Evolutionary conservation across 495 filamentous ascomycete species (phyloP), one percentile per base, ranked within the genome.

Genomic region (Coniosporium apollinis): DNA sequence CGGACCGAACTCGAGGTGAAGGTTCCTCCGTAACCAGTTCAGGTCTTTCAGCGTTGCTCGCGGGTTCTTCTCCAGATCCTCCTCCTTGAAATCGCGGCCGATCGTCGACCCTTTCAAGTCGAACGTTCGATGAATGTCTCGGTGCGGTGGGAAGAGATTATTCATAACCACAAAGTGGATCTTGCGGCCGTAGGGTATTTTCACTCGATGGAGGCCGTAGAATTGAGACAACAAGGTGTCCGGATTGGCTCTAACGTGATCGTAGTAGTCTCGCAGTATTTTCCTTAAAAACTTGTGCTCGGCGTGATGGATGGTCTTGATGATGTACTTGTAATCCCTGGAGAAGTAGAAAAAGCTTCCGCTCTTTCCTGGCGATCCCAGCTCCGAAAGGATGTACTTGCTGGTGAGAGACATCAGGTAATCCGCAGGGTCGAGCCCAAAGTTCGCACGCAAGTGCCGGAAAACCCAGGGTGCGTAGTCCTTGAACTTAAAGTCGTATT

Each of bases 131-230:
- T 99, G 89, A 37, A 99, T 94, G 55, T 99, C 89, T 34, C 86
- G 72, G 56, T 99, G 89, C 3, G 89, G 89, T 13, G 89, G 89
- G 47, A 99, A 96, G 14, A 99, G 69, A 48, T 99, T 99, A 65
- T 99, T 99, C 89, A 99, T 99, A 46, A 99, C 84, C 22, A 99
- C 91, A 45, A 99, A 99, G 55, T 99, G 91, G 41, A 96, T 94
- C 63, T 99, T 99, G 41, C 82, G 76, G 22, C 91, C 89, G 51
- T 92, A 99, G 0, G 89, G 86, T 63, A 94, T 92, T 63, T 99
- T 99, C 39, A 99, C 91, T 29, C 89, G 75, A 58, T 99, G 89
- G 13, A 99, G 65, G 28, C 89, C 89, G 50, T 99, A 99, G 54
- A 96, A 99, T 51, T 99, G 89, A 10, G 89, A 96, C 13, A 99